Evolutionary conservation across 371 early-diverging fungal genomes (phyloP), one percentile per base, ranked within the genome.

Genomic region (Lichtheimia corymbifera): DNA sequence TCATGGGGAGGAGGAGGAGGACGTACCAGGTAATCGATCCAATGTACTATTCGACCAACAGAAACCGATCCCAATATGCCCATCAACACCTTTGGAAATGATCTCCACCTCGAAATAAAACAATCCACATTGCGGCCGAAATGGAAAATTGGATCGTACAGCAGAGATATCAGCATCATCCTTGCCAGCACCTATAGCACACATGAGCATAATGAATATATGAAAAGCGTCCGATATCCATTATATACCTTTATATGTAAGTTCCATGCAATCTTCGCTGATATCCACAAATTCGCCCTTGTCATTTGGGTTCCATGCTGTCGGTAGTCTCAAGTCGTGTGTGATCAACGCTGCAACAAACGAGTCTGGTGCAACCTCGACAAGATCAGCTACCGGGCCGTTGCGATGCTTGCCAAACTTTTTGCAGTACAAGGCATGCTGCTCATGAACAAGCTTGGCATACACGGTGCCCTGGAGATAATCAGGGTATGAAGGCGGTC

Each of bases 91-190:
- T 69, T 92, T 92, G 70, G 83, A 86, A 41, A 89, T 74, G 58
- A 98, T 81, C 13, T 76, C 69, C 2, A 93, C 84, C 70, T 98
- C 98, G 67, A 77, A 98, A 74, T 98, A 98, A 65, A 87, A 96
- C 17, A 96, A 70, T 2, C 96, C 96, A 64, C 88, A 87, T 61
- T 91, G 91, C 5, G 89, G 82, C 22, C 93, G 93, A n/a, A 94
- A 93, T 11, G 91, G 82, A 40, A 77, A 67, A 78, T 96, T 93
- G 17, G 91, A 77, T 53, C 93, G 79, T 4, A 95, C 83, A 28
- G 92, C 81, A 0, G 91, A 91, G 2, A 94, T 91, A 63, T 95
- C 93, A 3, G 68, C 58, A 63, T 96, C 94, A 9, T 59, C 68
- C 54, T 84, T 77, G 7, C 94, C 94, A n/a, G 85, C 78, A 14